Base-by-base conservation (phyloP, 2,329 filamentous ascomycete species). In the Xylaria sp. region DNA sequence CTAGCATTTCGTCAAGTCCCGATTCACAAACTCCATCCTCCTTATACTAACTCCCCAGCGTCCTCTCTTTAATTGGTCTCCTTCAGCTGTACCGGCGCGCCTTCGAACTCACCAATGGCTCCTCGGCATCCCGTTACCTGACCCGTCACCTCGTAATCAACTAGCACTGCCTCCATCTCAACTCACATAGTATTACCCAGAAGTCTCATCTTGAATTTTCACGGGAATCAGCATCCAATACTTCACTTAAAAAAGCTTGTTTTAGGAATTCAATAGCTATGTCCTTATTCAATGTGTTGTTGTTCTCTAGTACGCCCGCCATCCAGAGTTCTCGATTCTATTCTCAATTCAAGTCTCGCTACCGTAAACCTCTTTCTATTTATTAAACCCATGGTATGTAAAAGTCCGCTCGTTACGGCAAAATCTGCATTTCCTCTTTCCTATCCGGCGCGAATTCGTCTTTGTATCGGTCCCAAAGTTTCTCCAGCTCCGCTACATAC, bases 381-480 rank as follows among this genome's bases (percentile, higher is more conserved):
- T 2, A 13, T 23, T 33, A 51, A 61, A 59, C 39, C 49, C 1
- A 31, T 15, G 6, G 7, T 31, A 52, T 56, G 5, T n/a, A 46
- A 54, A 57, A 31, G 3, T 43, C 58, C 31, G 3, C n/a, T 59
- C 49, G 46, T 69, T 65, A 78, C 8, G 75, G 66, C 59, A 92
- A 80, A 76, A 94, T 89, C 77, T 90, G 84, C 80, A 94, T 77
- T 78, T 94, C 92, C 64, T 86, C 87, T 67, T 83, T 85, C 48
- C 91, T 83, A 31, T 89, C 83, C 55, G 82, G 83, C 0, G 91
- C 88, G 82, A 94, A 95, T 25, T 88, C 86, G 73, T 94, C 91
- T 83, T 94, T 94, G 85, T 93, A 93, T 43, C 88, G 84, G 61
- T 93, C 87, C 91, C 92, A 96, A 23, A 95, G 82, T 69, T 88